These are phyloP conservation scores for Arthrinium phaeospermum DNA, from an alignment of 2,329 filamentous ascomycete genomes.

Conservation along the genomic window DNA sequence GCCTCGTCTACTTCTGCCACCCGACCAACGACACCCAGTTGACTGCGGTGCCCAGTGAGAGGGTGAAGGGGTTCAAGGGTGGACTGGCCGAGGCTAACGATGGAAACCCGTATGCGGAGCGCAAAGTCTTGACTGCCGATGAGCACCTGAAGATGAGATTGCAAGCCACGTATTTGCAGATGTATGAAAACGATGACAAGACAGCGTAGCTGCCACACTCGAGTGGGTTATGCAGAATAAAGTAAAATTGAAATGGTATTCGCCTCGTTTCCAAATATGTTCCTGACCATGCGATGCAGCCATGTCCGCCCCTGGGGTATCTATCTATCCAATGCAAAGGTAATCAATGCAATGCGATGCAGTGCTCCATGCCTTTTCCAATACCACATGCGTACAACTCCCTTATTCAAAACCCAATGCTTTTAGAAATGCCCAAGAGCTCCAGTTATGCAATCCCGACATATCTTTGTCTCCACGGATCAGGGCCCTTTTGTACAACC, in stretches of 20 bases:
- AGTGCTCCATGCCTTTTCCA: slow-evolving; percentile 17
- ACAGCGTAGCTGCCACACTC: not conserved
- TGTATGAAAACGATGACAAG: slow-evolving; percentile 46
- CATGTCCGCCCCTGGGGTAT: not conserved
- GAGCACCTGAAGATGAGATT: slow-evolving; percentile 69
- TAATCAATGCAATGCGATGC: not conserved
- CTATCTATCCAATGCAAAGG: not conserved
- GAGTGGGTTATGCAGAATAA: not conserved
- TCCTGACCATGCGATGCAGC: not conserved
- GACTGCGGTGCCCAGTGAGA: slow-evolving; percentile 64
- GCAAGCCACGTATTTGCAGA: slow-evolving; percentile 60
- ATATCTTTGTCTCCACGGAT: slow-evolving; percentile 52
- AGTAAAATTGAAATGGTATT: not conserved
- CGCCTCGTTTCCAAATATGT: not conserved
- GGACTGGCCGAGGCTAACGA: slow-evolving; percentile 28
- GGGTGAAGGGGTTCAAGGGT: slow-evolving; percentile 50
- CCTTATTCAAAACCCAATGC: slow-evolving; percentile 15
- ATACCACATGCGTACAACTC: not conserved
- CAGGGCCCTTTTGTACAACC: slow-evolving; percentile 40
- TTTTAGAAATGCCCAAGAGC: not conserved
- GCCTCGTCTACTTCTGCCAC: slow-evolving; percentile 73
- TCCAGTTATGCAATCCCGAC: slow-evolving; percentile 46
- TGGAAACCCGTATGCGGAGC: slow-evolving; percentile 55
- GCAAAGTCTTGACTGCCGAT: slow-evolving; percentile 65
- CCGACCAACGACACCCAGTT: slow-evolving; percentile 60